Evolutionary conservation across 495 filamentous ascomycete genomes (phyloP).

Genomic region (Neurospora sp.): DNA sequence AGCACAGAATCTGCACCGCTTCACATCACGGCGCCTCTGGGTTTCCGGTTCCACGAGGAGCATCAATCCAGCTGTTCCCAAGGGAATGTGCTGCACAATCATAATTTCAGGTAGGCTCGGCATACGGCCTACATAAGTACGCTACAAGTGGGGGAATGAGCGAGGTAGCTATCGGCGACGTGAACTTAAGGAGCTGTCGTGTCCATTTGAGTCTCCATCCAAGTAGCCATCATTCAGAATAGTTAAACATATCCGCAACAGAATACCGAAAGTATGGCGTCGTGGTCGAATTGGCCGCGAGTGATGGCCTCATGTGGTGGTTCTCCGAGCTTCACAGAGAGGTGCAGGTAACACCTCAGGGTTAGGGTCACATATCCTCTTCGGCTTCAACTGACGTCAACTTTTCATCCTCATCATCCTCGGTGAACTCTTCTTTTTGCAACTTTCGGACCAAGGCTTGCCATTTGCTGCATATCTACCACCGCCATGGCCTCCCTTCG

Average conservation of each 20-base stretch:
- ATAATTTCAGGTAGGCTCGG: too few species aligned
- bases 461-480: constrained; percentile 23
- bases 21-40: background rate
- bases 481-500: constrained; percentile 4
- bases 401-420: background rate
- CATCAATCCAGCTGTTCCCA: background rate
- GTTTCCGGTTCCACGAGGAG: background rate
- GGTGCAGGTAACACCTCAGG: background rate
- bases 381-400: background rate
- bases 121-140: background rate
- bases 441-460: background rate
- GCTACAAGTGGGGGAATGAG: background rate
- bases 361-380: background rate
- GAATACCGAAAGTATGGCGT: background rate
- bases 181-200: background rate
- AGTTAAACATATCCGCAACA: background rate
- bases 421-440: background rate
- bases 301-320: background rate
- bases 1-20: background rate
- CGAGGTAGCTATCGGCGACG: too few species aligned
- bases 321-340: background rate
- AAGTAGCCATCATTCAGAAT: background rate
- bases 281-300: background rate
- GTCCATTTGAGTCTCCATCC: background rate
- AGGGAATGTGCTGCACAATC: background rate